Conservation (phyloP, 768 basidiomycete genomes). For the Mycena filopes region DNA sequence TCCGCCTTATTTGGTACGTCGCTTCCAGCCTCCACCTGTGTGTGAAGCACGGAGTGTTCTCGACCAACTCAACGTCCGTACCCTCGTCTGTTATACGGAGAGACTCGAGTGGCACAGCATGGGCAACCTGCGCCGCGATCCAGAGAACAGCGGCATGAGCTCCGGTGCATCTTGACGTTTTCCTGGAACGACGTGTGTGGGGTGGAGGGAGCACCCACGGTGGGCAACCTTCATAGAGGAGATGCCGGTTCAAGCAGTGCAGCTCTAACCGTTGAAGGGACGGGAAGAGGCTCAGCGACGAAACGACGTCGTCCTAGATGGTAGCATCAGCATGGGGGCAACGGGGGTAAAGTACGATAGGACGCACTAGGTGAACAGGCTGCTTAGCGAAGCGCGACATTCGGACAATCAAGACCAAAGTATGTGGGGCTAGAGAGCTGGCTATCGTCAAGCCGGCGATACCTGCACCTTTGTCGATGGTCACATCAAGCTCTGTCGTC, state of each 20-base stretch:
- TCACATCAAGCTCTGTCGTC: not conserved
- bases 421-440: not conserved
- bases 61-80: not conserved
- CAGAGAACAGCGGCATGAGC: slow-evolving; percentile 16
- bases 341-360: no score
- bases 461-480: not conserved
- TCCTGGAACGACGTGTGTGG: not conserved
- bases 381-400: not conserved
- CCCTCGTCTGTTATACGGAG: slow-evolving; percentile 14
- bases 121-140: not conserved
- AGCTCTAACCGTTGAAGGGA: not conserved
- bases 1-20: slow-evolving; percentile 1
- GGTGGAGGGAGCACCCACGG: not conserved
- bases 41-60: not conserved
- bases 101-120: not conserved
- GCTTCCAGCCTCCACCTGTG: slow-evolving; percentile 4
- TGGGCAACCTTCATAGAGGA: not conserved
- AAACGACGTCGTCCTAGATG: slow-evolving; percentile 10
- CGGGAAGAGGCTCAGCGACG: not conserved
- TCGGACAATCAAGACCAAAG: not conserved
- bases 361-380: not conserved
- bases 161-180: not conserved
- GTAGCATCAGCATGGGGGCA: not conserved
- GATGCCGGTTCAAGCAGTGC: not conserved
- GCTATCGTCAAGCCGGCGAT: slow-evolving; percentile 1